phyloP scores from a whole-genome alignment of 306 rosid species.

The Casuarina glauca region DNA sequence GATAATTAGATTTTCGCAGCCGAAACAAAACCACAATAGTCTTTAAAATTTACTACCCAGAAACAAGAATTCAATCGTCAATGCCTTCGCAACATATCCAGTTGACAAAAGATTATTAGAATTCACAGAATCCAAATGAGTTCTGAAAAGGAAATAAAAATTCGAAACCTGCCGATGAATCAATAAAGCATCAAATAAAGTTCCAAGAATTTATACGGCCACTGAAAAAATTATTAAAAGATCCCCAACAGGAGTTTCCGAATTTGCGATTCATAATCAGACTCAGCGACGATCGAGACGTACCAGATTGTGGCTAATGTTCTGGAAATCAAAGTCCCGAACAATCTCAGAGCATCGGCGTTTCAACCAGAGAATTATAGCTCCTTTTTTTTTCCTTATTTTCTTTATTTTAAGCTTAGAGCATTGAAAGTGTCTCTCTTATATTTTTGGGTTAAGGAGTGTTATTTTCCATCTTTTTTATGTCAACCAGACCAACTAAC shows the following conservation, averaged over 20 bases:
- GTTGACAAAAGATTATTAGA: constrained; percentile 20
- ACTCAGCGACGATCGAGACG: constrained; percentile 39
- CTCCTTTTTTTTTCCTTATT: not conserved
- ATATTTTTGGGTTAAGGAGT: not conserved
- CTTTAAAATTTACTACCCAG: constrained; percentile 30
- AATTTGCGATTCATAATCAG: constrained; percentile 29
- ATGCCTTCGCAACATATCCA: constrained; percentile 37
- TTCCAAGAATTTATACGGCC: constrained; percentile 27
- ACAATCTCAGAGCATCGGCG: constrained; percentile 55
- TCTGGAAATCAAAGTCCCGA: constrained; percentile 50
- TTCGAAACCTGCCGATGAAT: constrained; percentile 42
- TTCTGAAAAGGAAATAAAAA: constrained; percentile 24
- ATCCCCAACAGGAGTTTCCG: constrained; percentile 41
- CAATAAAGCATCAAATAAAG: constrained; percentile 39
- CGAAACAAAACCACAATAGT: constrained; percentile 16
- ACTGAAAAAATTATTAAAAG: constrained; percentile 31
- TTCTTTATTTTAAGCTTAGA: constrained; percentile 9
- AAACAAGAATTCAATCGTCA: constrained; percentile 34
- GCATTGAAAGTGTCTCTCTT: constrained; percentile 30
- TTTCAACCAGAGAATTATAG: constrained; percentile 40
- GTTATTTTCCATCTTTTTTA: not conserved
- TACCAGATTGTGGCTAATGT: constrained; percentile 47
- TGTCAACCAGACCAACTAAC: constrained; percentile 28
- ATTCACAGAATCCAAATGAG: constrained; percentile 33
- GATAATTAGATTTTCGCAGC: constrained; percentile 35